These are phyloP conservation scores for Penicillium silybi DNA, from an alignment of 495 filamentous ascomycete species.

Conservation along the genomic window DNA sequence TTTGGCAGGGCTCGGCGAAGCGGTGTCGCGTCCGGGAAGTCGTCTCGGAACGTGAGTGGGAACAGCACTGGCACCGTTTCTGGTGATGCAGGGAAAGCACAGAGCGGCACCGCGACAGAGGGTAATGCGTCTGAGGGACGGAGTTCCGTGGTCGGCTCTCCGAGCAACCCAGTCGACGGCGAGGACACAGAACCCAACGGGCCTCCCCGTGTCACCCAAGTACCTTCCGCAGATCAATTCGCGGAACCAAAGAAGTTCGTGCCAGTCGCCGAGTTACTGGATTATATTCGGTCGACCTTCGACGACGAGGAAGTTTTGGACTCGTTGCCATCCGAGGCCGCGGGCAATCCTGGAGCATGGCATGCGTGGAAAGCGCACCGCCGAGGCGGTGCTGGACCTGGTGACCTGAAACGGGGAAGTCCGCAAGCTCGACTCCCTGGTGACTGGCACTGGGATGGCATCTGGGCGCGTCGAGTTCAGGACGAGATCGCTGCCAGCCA, in stretches of 20 bases:
- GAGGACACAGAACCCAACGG: slow-evolving; percentile 4
- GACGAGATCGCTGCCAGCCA: slow-evolving; percentile 71
- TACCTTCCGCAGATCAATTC: slow-evolving; percentile 16
- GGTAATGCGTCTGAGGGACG: not conserved
- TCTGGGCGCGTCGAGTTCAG: slow-evolving; percentile 82
- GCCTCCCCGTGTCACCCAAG: slow-evolving; percentile 8
- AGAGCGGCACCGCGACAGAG: not conserved
- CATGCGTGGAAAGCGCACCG: slow-evolving; percentile 80
- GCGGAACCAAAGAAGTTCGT: slow-evolving; percentile 23
- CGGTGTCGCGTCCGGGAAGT: slow-evolving; percentile 23
- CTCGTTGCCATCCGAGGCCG: slow-evolving; percentile 70
- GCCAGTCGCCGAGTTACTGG: slow-evolving; percentile 50
- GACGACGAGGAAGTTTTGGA: slow-evolving; percentile 74
- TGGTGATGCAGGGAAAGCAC: not conserved
- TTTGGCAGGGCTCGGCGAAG: slow-evolving; percentile 52
- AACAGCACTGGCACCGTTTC: slow-evolving; percentile 5
- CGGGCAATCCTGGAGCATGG: slow-evolving; percentile 85
- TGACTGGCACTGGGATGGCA: slow-evolving; percentile 95
- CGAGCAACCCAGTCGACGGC: not conserved
- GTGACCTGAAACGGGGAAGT: slow-evolving; percentile 26
- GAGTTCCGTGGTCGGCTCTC: not conserved
- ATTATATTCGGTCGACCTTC: slow-evolving; percentile 80
- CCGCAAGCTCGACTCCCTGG: slow-evolving; percentile 57
- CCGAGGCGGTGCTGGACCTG: slow-evolving; percentile 17
- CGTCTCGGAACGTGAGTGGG: slow-evolving; percentile 38